Base-by-base conservation (phyloP, 257 asterid genomes). In the Plantago elongata region DNA sequence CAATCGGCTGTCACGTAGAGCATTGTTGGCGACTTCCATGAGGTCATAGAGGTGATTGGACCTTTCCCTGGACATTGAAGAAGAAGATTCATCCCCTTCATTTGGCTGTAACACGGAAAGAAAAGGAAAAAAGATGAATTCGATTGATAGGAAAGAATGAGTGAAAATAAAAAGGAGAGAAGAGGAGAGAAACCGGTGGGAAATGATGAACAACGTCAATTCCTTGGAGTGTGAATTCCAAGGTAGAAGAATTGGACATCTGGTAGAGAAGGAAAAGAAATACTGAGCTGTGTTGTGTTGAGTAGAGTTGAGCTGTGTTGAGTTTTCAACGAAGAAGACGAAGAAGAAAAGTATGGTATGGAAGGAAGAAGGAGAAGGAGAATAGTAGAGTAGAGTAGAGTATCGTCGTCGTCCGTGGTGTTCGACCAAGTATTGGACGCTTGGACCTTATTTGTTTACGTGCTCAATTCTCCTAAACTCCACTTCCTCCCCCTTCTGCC, bases 391-490 rank as follows among this genome's bases (percentile, higher is more conserved):
- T 54, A 9, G 44, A 16, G 48, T 7, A 5, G 29, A 40, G 42
- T 27, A 52, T 70, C 61, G 51, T 69, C 89, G 91, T n/a, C n/a
- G n/a, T n/a, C n/a, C n/a, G n/a, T n/a, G n/a, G n/a, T 87, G 88
- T 76, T 74, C 82, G 47, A 37, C 73, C 77, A 80, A 69, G 67
- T 54, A 67, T 75, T 73, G 55, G 55, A 72, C 73, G 54, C 90
- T 77, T 82, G 97, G 97, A 79, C 96, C 57, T 57, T 61, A 77
- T 81, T 83, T 73, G 84, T 87, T 77, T 83, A 90, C 97, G 95
- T 81, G 89, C 30, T 60, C 46, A 22, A 22, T 22, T 22, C 27
- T 22, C 27, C 27, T 22, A 1, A 22, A 22, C 27, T 22, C n/a
- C 38, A 34, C 38, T 34, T 5, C 5, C 40, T 34, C 40, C 8